Base-by-base conservation (phyloP, 805 yeast species). In the Kuraishia borneana region DNA sequence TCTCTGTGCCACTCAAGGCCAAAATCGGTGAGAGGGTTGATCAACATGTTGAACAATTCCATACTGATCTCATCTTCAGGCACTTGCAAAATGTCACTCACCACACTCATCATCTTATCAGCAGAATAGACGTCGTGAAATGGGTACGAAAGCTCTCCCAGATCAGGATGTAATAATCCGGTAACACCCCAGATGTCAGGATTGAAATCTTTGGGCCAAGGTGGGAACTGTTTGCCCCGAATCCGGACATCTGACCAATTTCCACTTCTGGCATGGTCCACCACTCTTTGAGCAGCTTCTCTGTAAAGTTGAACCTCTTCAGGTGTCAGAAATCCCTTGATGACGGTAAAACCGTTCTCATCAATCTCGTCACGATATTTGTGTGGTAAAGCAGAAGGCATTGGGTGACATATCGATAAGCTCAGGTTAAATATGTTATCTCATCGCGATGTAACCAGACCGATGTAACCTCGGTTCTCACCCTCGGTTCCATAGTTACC, bases 1-100 rank as follows among this genome's bases (percentile, higher is more conserved):
- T 69, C 74, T 26, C 74, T 52, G 45, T 69, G 74, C 75, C 74
- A 68, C 39, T 62, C 67, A 41, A 68, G 54, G n/a, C 60, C 73
- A 47, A 68, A 68, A 46, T 68, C 70, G 8, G 70, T 63, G 18
- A 30, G 18, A 3, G 75, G 75, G 40, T 68, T 68, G 41, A 68
- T 65, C 38, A 68, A 58, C 73, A 68, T 65, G 45, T 68, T 68
- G 46, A 68, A 56, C 33, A 68, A 54, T 41, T 68, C 74, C 71
- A 68, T 66, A 6, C 58, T 54, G 21, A 68, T 46, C 8, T 52
- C 50, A 16, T 51, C 44, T 13, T 43, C 43, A 12, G 49, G 46
- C 7, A 63, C 53, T 40, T 67, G 68, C 37, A 68, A 51, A 31
- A 68, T 63, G 37, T 68, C 70, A 12, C 55, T 40, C 6, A 62